These are phyloP conservation scores for Vaucheria bursata DNA, from an alignment of 352 stramenopile species.

Conservation along the genomic window DNA sequence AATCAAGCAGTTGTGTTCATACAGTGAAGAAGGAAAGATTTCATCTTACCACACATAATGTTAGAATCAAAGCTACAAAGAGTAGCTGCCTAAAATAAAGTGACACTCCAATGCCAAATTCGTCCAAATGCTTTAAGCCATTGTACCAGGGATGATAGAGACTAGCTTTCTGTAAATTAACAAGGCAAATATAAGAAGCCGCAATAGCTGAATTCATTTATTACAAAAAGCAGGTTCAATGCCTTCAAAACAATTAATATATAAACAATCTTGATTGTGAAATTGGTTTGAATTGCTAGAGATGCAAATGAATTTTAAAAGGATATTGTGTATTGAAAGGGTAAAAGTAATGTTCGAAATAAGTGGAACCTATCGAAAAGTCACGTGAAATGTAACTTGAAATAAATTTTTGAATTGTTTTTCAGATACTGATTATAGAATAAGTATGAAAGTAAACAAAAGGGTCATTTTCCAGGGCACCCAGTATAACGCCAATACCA, in stretches of 20 bases:
- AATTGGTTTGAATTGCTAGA: neutral
- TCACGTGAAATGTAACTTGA: too few relatives aligned
- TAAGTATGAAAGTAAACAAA: too few relatives aligned
- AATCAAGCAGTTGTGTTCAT: too few relatives aligned
- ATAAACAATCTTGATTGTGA: neutral
- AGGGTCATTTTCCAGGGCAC: too few relatives aligned
- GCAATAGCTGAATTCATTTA: neutral
- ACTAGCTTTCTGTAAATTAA: slow-evolving; percentile 20
- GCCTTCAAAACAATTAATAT: neutral
- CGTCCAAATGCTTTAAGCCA: slow-evolving; percentile 39
- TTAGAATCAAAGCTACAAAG: slow-evolving; percentile 20
- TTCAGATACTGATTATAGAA: too few relatives aligned
- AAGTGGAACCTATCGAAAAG: too few relatives aligned
- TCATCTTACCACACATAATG: slow-evolving; percentile 9
- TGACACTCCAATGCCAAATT: slow-evolving; percentile 49
- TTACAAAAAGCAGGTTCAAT: neutral
- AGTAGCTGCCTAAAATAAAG: slow-evolving; percentile 53
- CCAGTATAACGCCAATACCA: too few relatives aligned
- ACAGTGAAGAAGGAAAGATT: too few relatives aligned
- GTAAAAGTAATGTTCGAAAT: neutral
- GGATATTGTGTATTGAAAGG: slow-evolving; percentile 5
- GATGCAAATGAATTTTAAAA: neutral
- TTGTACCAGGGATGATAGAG: slow-evolving; percentile 35
- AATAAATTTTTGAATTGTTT: too few relatives aligned
- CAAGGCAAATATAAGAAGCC: neutral